Percentiles rank a stretch among this genome's conserved stretches.
phyloP scores from a whole-genome alignment of 2,329 filamentous ascomycete genomes.

The Colletotrichum zoysiae region DNA sequence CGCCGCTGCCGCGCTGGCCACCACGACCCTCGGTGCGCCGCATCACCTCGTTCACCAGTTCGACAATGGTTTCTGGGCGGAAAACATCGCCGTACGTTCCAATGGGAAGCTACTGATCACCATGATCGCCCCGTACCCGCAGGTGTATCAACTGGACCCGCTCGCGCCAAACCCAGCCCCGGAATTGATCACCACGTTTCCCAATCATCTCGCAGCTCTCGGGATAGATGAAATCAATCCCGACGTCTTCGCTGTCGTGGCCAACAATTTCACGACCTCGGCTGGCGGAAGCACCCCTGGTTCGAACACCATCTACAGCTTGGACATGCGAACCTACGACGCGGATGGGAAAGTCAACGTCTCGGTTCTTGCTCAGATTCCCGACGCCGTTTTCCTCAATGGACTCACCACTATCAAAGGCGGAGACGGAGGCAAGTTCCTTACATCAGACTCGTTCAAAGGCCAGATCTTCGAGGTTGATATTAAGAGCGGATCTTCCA shows the following conservation, averaged over 20 bases:
- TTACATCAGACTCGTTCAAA: not conserved
- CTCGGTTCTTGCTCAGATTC: not conserved
- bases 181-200: not conserved
- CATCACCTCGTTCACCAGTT: not conserved
- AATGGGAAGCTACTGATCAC: not conserved
- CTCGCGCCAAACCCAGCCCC: not conserved
- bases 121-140: not conserved
- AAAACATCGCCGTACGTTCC: not conserved
- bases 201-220: not conserved
- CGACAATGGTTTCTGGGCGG: not conserved
- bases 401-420: not conserved
- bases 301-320: not conserved
- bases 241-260: not conserved
- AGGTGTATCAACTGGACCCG: not conserved
- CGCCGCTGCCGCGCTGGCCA: no score
- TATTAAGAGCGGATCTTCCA: not conserved
- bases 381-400: not conserved
- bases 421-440: not conserved
- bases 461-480: not conserved
- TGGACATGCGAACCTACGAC: not conserved
- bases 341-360: not conserved
- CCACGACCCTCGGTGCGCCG: not conserved
- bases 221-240: not conserved
- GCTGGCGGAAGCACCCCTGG: not conserved
- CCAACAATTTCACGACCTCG: not conserved